Percentiles rank a stretch among this genome's conserved stretches.
phyloP scores from a whole-genome alignment of 768 basidiomycete species.

The Dioszegia hungarica region DNA sequence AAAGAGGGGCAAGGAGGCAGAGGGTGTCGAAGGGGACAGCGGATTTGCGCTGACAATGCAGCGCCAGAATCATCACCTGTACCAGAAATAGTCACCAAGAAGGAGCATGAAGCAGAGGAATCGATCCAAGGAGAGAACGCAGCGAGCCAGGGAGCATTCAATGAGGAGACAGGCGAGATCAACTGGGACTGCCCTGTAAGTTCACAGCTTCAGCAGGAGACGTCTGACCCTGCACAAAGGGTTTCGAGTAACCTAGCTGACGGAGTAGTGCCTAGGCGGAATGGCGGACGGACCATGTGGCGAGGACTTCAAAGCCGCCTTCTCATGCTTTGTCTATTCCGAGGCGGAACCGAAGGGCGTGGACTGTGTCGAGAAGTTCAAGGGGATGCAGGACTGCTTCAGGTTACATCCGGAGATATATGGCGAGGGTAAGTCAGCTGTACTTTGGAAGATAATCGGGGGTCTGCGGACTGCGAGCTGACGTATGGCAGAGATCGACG shows the following conservation, averaged over 20 bases:
- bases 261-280: constrained; percentile 86
- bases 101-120: constrained; percentile 9
- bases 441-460: no score
- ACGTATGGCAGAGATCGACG: constrained; percentile 6
- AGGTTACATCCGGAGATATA: constrained; percentile 93
- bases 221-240: background rate
- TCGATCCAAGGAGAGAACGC: constrained; percentile 12
- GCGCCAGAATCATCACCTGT: background rate
- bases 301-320: constrained; percentile 84
- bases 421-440: constrained; percentile 66
- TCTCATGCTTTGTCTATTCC: constrained; percentile 92
- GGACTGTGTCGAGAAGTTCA: constrained; percentile 96
- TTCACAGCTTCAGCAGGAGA: background rate
- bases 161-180: constrained; percentile 96
- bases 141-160: constrained; percentile 62
- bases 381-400: constrained; percentile 97
- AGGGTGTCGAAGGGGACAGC: no score
- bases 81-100: constrained; percentile 1
- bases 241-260: no score
- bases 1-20: no score
- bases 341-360: constrained; percentile 96
- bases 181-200: constrained; percentile 93
- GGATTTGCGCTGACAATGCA: no score
- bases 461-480: no score
- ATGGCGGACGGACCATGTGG: constrained; percentile 99